These are phyloP conservation scores for Acanthamoeba castellanii DNA, from an alignment of 208 protist genomes.

Conservation along the genomic window DNA sequence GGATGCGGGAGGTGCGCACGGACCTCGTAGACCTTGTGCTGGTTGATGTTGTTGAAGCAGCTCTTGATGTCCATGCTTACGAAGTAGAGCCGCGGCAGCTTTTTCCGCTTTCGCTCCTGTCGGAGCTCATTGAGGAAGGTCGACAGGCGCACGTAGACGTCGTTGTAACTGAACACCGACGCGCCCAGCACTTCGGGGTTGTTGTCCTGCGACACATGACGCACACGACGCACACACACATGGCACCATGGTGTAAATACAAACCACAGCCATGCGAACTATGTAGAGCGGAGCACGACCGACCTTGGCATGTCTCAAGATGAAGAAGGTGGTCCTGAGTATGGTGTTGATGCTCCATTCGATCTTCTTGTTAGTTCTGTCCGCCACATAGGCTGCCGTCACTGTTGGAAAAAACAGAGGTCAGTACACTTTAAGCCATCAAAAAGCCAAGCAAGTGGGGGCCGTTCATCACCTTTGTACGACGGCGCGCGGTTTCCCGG, in stretches of 20 bases:
- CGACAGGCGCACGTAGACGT: slow-evolving; percentile 54
- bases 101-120: background rate
- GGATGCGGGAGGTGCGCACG: background rate
- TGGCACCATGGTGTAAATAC: background rate
- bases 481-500: background rate
- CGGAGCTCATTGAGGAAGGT: slow-evolving; percentile 54
- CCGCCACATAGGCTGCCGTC: background rate
- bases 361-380: slow-evolving; percentile 21
- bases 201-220: background rate
- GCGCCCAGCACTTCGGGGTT: slow-evolving; percentile 50
- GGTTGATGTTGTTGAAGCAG: slow-evolving; percentile 72
- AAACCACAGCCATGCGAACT: background rate
- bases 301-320: slow-evolving; percentile 53
- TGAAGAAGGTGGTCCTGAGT: slow-evolving; percentile 39
- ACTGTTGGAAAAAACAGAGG: background rate
- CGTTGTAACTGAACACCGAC: slow-evolving; percentile 77
- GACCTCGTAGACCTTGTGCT: background rate
- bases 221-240: background rate
- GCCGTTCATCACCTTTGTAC: background rate
- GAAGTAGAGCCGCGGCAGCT: slow-evolving; percentile 63
- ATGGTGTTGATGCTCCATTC: slow-evolving; percentile 72
- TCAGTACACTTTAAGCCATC: background rate
- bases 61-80: slow-evolving; percentile 74
- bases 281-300: background rate
- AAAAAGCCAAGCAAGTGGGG: background rate